phyloP scores from a whole-genome alignment of 768 basidiomycete genomes.

The Kwoniella heveanensis region DNA sequence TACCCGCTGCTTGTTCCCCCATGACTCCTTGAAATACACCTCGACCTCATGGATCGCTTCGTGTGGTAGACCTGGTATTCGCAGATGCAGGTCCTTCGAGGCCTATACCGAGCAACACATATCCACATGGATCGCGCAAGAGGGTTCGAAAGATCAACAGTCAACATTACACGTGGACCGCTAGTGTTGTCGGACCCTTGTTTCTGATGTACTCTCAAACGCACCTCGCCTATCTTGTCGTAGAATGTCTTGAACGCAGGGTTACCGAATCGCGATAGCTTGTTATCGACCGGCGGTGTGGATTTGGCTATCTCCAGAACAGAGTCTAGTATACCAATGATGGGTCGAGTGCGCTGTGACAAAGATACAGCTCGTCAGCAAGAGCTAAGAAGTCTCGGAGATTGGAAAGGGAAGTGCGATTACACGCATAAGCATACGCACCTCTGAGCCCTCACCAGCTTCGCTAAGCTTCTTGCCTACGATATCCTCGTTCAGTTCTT shows the following conservation, averaged over 20 bases:
- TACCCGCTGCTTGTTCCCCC: constrained; percentile 88
- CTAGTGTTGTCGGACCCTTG: no score
- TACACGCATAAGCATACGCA: constrained; percentile 57
- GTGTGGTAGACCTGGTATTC: constrained; percentile 63
- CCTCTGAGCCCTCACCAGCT: constrained; percentile 63
- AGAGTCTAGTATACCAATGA: constrained; percentile 67
- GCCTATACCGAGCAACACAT: constrained; percentile 55
- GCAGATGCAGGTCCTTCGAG: constrained; percentile 64
- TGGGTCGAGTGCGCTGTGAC: constrained; percentile 67
- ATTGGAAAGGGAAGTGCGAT: no score
- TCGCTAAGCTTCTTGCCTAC: constrained; percentile 76
- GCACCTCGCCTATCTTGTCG: constrained; percentile 73
- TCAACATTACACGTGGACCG: no score
- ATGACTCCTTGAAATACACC: constrained; percentile 78
- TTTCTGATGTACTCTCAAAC: no score
- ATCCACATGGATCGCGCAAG: no score
- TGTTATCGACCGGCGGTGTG: constrained; percentile 84
- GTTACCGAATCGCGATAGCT: constrained; percentile 91
- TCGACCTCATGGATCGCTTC: constrained; percentile 71
- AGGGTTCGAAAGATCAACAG: no score
- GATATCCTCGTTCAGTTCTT: constrained; percentile 72
- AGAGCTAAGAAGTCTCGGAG: no score
- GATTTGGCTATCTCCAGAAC: constrained; percentile 69
- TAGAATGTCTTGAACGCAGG: constrained; percentile 93
- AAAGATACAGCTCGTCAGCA: neutral